Base-by-base conservation (phyloP, 2,329 filamentous ascomycete species). In the Penicillium sp. region DNA sequence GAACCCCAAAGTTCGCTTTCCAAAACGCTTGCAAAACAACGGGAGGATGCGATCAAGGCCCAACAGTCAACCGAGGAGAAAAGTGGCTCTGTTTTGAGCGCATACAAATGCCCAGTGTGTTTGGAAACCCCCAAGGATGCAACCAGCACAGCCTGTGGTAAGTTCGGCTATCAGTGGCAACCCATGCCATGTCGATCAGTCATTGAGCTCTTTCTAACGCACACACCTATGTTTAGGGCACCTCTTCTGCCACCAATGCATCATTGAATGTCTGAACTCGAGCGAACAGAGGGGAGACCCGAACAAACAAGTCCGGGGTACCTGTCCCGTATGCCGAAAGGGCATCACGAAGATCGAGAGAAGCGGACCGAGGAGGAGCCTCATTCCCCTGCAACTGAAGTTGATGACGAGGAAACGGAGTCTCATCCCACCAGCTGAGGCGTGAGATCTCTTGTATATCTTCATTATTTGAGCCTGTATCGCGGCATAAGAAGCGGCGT, bases 161-260 rank as follows among this genome's bases (percentile, higher is more conserved):
- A 45, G 75, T 69, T 18, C 16, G 8, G 8, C 9, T 8, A 9
- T 6, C 11, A 34, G 31, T 16, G 16, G 14, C 16, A 34, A 18
- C 31, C 16, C 8, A 4, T 18, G 31, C 31, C 14, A 4, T 18
- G 31, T 16, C 14, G 2, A 2, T 34, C 16, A 10, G 14, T 9
- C 9, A 20, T 18, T 34, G 6, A 16, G 16, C 31, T 18, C n/a
- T 7, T 6, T 40, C 14, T 14, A 29, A 22, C 23, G 18, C 6
- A 29, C 26, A 27, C 29, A 4, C 26, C 35, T 58, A 16, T 1
- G 28, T 20, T 2, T 9, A 81, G 79, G 80, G 0, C 81, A 84
- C 58, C 69, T 84, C 20, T 84, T 83, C 63, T 84, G 81, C 60
- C 80, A 84, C 56, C 76, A 76, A 28, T 84, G 81, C 55, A 75